Evolutionary conservation across 1,284 basidiomycete species (phyloP).

Genomic region (Phylloporus sp.): DNA sequence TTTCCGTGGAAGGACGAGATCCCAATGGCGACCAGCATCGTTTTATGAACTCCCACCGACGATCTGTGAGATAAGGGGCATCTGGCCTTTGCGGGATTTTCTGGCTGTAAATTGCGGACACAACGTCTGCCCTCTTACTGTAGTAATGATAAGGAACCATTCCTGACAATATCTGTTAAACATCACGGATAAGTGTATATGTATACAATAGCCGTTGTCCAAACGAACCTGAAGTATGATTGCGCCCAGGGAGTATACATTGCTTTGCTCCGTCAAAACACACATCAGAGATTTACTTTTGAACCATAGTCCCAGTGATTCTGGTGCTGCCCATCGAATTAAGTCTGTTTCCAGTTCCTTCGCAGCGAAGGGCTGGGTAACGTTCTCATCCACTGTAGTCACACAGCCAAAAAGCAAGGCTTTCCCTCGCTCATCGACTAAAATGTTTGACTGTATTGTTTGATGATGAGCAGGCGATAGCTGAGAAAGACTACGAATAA

Average conservation of each 20-base stretch:
- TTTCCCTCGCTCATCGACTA: not conserved
- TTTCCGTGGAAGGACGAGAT: not conserved
- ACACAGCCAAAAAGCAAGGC: not conserved
- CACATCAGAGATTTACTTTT: not conserved
- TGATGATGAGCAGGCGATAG: not conserved
- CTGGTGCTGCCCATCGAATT: constrained; percentile 3
- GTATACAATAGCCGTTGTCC: not conserved
- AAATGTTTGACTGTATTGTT: not conserved
- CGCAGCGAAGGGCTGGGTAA: not conserved
- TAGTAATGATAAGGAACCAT: not conserved
- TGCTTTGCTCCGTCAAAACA: not conserved
- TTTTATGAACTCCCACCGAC: not conserved
- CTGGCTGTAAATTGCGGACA: not conserved
- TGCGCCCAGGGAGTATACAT: not conserved
- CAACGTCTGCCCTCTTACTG: not conserved
- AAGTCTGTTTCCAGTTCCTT: not conserved
- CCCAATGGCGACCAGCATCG: not conserved
- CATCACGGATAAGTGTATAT: not conserved
- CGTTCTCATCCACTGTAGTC: not conserved
- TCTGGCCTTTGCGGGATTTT: not conserved
- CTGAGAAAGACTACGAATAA: not conserved
- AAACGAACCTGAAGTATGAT: constrained; percentile 2
- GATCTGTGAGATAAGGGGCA: not conserved
- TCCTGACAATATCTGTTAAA: not conserved
- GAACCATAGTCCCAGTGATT: not conserved